phyloP scores from a whole-genome alignment of 805 yeast genomes.

The Saccharomycopsis fermentans region DNA sequence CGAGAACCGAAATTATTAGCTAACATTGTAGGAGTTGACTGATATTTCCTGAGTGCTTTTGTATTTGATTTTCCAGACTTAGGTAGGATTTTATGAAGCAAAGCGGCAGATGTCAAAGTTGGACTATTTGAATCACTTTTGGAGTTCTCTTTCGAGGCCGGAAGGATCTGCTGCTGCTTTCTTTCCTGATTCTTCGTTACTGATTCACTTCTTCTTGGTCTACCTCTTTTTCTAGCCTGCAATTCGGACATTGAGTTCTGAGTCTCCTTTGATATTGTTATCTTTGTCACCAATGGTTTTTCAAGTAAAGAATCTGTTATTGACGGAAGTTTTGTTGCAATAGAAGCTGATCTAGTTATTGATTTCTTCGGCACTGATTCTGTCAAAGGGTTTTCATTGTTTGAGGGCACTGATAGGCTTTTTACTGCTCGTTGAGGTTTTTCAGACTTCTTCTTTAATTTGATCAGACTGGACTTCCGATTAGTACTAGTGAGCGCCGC shows the following conservation, averaged over 20 bases:
- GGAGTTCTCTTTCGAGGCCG: neutral
- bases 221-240: conserved; percentile 21
- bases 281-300: neutral
- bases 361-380: conserved; percentile 6
- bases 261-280: neutral
- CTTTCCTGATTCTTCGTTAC: neutral
- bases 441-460: conserved; percentile 27
- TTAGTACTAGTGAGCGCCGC: neutral
- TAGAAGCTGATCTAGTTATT: conserved; percentile 12
- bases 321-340: conserved; percentile 7
- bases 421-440: conserved; percentile 23
- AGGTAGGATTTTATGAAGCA: neutral
- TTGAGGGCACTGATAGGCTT: conserved; percentile 20
- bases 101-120: neutral
- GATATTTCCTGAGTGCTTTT: neutral
- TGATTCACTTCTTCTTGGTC: conserved; percentile 20
- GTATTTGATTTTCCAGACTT: neutral
- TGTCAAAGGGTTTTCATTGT: conserved; percentile 12
- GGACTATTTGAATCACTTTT: neutral
- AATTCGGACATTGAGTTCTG: neutral
- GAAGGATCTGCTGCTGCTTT: neutral
- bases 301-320: conserved; percentile 3
- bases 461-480: conserved; percentile 40
- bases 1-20: neutral
- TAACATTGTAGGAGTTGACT: neutral